Evolutionary conservation across 805 yeast species (phyloP).

Genomic region (Lipomyces oligophaga): DNA sequence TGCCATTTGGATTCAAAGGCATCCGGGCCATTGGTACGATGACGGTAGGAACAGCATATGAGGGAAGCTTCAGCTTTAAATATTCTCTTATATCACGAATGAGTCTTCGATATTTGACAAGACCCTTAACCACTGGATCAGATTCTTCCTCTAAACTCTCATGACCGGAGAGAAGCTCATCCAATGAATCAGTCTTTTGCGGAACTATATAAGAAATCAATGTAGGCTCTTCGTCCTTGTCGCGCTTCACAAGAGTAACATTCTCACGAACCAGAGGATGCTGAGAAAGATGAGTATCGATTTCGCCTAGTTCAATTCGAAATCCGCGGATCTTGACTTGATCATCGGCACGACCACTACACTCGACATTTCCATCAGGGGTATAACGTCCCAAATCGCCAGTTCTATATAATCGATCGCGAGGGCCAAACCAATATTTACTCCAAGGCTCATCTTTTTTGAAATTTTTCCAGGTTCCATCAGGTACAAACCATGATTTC

Average conservation of each 20-base stretch:
- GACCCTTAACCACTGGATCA: conserved; percentile 66
- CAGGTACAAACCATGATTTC: conserved; percentile 80
- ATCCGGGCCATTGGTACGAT: conserved; percentile 80
- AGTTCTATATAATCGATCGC: conserved; percentile 93
- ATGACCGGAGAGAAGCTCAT: conserved; percentile 40
- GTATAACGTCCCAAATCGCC: conserved; percentile 96
- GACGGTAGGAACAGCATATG: conserved; percentile 88
- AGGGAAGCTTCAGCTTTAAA: conserved; percentile 82
- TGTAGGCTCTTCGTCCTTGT: conserved; percentile 88
- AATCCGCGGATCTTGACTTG: conserved; percentile 98
- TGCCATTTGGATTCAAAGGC: conserved; percentile 97
- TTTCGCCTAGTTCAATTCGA: conserved; percentile 97
- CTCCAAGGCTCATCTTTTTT: conserved; percentile 64
- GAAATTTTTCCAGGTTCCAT: conserved; percentile 47
- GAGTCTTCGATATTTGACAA: conserved; percentile 69
- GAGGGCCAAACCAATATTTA: conserved; percentile 82
- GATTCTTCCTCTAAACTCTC: conserved; percentile 43
- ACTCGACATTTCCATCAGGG: conserved; percentile 97
- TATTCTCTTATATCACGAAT: conserved; percentile 77
- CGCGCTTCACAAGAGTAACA: conserved; percentile 84
- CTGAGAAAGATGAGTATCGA: conserved; percentile 93
- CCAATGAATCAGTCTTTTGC: conserved; percentile 44
- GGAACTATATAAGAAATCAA: conserved; percentile 91
- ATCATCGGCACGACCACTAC: conserved; percentile 98
- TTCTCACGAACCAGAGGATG: conserved; percentile 91